Evolutionary conservation across 129 eudicot species (phyloP), one percentile per base, ranked within the genome.

Genomic region (Centrapalus pauciflorus): DNA sequence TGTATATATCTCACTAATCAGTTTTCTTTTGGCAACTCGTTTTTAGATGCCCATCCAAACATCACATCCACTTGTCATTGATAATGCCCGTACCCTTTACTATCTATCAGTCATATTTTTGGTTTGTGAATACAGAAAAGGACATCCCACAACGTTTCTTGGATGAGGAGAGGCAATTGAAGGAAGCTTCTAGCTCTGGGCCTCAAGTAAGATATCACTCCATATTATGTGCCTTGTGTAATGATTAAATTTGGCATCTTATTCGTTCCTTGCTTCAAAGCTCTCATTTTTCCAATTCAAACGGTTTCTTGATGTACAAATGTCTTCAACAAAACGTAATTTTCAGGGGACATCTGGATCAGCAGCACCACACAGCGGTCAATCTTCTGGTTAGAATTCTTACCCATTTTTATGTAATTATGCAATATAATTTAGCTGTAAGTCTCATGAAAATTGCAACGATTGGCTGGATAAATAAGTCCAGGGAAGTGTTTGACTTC

Each of bases 121-220:
- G 54, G 25, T 0, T 28, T 4, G 34, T 8, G 43, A 57, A 57
- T 24, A 33, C 79, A 88, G 96, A 93, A 67, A 93, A 93, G 84
- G 99, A 93, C 78, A 86, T 93, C 75, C 99, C 96, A 2, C 69
- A 80, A 12, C 77, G 67, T 50, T 85, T 75, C 79, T 55, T 93
- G 61, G 99, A 93, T 30, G 96, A 88, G 73, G 95, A 84, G 81
- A 85, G 79, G 61, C 75, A 66, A 40, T 66, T 79, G 29, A 89
- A 86, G 82, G 89, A 88, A 76, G 90, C 96, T 69, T 85, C 99
- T 24, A 80, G 95, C 84, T 93, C 96, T 17, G 99, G 95, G 72
- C 76, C 81, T 48, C 98, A 80, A 64, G 99, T 93, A 84, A 83
- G 84, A 63, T 67, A 10, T 52, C 27, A n/a, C 33, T 58, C 9